phyloP scores from a whole-genome alignment of 192 early-diverging fungal genomes.

The Coemansia sp. region DNA sequence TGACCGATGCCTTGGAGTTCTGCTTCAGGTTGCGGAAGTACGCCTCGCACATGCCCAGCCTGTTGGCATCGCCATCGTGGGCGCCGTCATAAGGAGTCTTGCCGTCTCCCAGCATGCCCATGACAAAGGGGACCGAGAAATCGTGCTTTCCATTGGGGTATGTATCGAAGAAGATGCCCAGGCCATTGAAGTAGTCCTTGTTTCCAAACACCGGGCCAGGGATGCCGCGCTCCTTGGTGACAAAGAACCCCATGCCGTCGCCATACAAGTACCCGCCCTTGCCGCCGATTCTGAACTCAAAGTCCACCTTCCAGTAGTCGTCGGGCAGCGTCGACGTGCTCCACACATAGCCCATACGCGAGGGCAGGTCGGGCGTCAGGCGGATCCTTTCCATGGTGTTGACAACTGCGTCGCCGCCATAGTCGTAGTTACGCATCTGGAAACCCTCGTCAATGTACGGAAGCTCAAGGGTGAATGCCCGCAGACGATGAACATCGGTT shows the following conservation, averaged over 20 bases:
- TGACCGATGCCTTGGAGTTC: conserved; percentile 64
- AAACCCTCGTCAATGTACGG: conserved; percentile 66
- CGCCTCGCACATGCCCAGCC: conserved; percentile 65
- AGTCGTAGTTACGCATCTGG: conserved; percentile 90
- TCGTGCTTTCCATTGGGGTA: conserved; percentile 78
- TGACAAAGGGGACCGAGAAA: conserved; percentile 80
- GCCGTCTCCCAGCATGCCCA: conserved; percentile 93
- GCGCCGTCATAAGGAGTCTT: conserved; percentile 78
- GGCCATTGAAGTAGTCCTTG: conserved; percentile 80
- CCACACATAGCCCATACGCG: conserved; percentile 85
- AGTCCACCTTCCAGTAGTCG: conserved; percentile 71
- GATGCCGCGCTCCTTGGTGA: conserved; percentile 66
- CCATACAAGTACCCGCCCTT: conserved; percentile 74
- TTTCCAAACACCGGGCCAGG: conserved; percentile 88
- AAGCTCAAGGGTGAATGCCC: conserved; percentile 36
- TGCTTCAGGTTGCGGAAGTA: conserved; percentile 71
- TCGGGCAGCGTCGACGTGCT: conserved; percentile 33
- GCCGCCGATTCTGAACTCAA: conserved; percentile 88
- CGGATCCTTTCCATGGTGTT: conserved; percentile 85
- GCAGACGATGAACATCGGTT: conserved; percentile 36
- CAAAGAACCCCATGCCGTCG: conserved; percentile 97
- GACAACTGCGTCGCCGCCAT: conserved; percentile 86
- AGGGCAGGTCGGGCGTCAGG: conserved; percentile 75
- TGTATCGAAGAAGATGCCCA: conserved; percentile 97
- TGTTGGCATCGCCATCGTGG: conserved; percentile 75